Percentiles rank a stretch among this genome's conserved stretches.
Evolutionary conservation across 495 filamentous ascomycete genomes (phyloP).

Genomic region (Haplographium delicatum): DNA sequence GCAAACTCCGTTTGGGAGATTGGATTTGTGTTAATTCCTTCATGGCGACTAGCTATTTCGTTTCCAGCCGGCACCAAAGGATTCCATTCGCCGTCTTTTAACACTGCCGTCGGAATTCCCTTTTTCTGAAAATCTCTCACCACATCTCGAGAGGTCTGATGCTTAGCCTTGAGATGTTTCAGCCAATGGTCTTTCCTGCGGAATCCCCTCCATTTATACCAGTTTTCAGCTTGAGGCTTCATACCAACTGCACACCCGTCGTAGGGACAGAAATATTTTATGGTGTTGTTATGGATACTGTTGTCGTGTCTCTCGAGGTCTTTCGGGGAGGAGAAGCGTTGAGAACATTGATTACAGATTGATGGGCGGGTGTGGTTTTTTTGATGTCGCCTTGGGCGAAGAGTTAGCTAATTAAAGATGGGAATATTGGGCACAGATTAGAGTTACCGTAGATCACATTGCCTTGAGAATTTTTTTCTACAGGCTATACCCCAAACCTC

Average conservation of each 20-base stretch:
- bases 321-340: conserved; percentile 3
- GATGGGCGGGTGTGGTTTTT: conserved; percentile 5
- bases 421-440: neutral
- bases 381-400: conserved; percentile 2
- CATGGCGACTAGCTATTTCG: no score
- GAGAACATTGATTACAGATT: neutral
- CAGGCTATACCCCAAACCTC: neutral
- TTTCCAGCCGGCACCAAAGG: no score
- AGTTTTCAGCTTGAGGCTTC: neutral
- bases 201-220: neutral
- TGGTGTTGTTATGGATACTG: conserved; percentile 2
- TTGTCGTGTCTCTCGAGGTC: conserved; percentile 5
- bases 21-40: no score
- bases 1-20: no score
- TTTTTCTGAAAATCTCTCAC: neutral
- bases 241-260: neutral
- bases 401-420: neutral
- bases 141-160: neutral
- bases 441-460: neutral
- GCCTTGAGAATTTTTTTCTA: neutral
- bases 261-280: conserved; percentile 8
- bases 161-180: conserved; percentile 2
- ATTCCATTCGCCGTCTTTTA: conserved; percentile 3
- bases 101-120: neutral
- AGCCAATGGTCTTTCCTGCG: conserved; percentile 7